Evolutionary conservation across 208 protist genomes (phyloP).

Genomic region (Herpetomonas samuelpessoai): DNA sequence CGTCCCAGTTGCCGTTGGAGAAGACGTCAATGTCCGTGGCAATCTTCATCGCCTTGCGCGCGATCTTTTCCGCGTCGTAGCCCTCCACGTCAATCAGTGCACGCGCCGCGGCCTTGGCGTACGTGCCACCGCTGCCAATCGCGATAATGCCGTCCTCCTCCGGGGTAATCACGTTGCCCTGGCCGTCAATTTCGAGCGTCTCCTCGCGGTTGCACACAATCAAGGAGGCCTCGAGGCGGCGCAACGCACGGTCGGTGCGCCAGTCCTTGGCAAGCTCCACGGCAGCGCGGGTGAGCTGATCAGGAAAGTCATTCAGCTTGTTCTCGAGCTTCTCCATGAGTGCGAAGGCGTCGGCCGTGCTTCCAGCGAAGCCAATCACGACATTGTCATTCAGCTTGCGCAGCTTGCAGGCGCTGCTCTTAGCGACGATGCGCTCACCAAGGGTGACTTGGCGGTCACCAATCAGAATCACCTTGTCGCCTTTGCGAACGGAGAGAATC

Average conservation of each 20-base stretch:
- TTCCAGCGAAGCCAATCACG: conserved; percentile 92
- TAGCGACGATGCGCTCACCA: conserved; percentile 90
- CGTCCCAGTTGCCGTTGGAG: conserved; percentile 94
- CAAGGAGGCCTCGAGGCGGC: conserved; percentile 92
- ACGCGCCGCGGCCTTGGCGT: conserved; percentile 92
- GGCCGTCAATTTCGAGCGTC: conserved; percentile 92
- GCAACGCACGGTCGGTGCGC: conserved; percentile 93
- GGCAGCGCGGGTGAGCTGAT: conserved; percentile 90
- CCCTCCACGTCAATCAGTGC: conserved; percentile 91
- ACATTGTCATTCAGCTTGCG: conserved; percentile 78
- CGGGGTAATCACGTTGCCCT: conserved; percentile 95
- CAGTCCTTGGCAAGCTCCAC: conserved; percentile 96
- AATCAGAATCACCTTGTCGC: conserved; percentile 91
- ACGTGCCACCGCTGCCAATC: conserved; percentile 93
- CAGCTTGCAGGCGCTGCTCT: conserved; percentile 85
- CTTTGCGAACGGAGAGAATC: conserved; percentile 93
- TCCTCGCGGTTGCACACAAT: conserved; percentile 91
- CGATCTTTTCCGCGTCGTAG: conserved; percentile 88
- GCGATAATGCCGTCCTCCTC: conserved; percentile 93
- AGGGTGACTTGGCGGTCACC: conserved; percentile 95
- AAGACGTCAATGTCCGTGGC: conserved; percentile 96
- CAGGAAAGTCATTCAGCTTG: conserved; percentile 92
- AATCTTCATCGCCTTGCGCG: conserved; percentile 94
- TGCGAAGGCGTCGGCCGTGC: conserved; percentile 94
- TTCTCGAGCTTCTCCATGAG: conserved; percentile 95